Percentiles rank a stretch among this genome's conserved stretches.
Conservation (phyloP, 805 yeast genomes). For the Pichia eremophila region DNA sequence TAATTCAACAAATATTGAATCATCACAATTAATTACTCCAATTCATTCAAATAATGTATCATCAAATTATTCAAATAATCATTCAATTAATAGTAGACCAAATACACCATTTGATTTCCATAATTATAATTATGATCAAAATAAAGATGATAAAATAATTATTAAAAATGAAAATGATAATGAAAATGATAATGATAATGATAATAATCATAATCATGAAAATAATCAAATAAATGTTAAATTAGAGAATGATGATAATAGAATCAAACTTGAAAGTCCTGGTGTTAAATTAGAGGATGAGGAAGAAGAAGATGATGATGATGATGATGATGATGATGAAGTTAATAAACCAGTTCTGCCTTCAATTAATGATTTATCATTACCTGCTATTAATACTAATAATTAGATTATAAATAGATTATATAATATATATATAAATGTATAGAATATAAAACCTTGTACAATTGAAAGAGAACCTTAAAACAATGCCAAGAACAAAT, state of each 20-base stretch:
- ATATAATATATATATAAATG: constrained; percentile 9
- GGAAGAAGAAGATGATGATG: not conserved
- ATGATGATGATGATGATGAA: not conserved
- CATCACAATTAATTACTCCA: too few species aligned
- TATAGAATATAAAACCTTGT: not conserved
- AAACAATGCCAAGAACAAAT: too few species aligned
- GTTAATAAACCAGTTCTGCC: constrained; percentile 7
- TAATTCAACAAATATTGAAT: not conserved
- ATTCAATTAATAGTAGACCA: constrained; percentile 3
- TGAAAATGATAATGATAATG: not conserved
- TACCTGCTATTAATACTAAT: constrained; percentile 25
- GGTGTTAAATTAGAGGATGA: not conserved
- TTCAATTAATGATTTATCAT: constrained; percentile 23
- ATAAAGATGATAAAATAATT: constrained; percentile 2
- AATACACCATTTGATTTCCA: constrained; percentile 3
- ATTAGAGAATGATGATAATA: too few species aligned
- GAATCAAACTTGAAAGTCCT: too few species aligned
- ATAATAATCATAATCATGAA: not conserved
- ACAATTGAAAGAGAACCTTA: too few species aligned
- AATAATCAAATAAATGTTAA: too few species aligned
- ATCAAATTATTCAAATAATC: constrained; percentile 2
- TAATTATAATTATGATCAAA: constrained; percentile 3
- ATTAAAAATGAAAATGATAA: not conserved
- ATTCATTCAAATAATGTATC: too few species aligned
- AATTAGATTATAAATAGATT: too few species aligned